These are phyloP conservation scores for Phytophthora chlamydospora DNA, from an alignment of 352 stramenopile species.

Conservation along the genomic window DNA sequence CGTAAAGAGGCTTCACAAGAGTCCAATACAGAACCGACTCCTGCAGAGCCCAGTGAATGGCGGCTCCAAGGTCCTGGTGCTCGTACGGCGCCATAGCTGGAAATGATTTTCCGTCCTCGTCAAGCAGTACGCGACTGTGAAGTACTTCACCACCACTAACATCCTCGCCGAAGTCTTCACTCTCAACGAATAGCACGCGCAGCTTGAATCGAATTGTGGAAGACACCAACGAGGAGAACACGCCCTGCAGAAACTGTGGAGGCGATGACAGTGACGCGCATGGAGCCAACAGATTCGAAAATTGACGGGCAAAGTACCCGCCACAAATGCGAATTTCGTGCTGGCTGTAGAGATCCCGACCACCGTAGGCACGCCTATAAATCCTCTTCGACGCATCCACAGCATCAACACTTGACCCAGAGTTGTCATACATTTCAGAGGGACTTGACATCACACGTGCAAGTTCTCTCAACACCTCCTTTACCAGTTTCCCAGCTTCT, in stretches of 20 bases:
- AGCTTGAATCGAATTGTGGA: constrained; percentile 69
- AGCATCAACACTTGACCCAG: neutral
- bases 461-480: constrained; percentile 27
- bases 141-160: constrained; percentile 1
- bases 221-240: constrained; percentile 59
- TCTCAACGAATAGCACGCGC: constrained; percentile 68
- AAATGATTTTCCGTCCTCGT: constrained; percentile 28
- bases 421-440: constrained; percentile 11
- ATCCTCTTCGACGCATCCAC: constrained; percentile 21
- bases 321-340: constrained; percentile 49
- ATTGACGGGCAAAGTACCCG: constrained; percentile 55
- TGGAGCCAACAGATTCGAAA: constrained; percentile 40
- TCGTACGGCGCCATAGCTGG: constrained; percentile 53
- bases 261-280: constrained; percentile 3
- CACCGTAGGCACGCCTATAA: constrained; percentile 36
- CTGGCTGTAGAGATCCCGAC: constrained; percentile 40
- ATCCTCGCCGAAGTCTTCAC: constrained; percentile 41
- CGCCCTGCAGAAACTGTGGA: constrained; percentile 47
- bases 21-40: constrained; percentile 53
- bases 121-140: constrained; percentile 23
- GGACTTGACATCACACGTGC: constrained; percentile 26
- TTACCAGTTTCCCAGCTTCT: neutral
- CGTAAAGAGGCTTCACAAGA: constrained; percentile 38
- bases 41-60: constrained; percentile 67
- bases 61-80: constrained; percentile 82